Conservation (phyloP, 2,329 filamentous ascomycete genomes). For the Ramichloridium luteum region DNA sequence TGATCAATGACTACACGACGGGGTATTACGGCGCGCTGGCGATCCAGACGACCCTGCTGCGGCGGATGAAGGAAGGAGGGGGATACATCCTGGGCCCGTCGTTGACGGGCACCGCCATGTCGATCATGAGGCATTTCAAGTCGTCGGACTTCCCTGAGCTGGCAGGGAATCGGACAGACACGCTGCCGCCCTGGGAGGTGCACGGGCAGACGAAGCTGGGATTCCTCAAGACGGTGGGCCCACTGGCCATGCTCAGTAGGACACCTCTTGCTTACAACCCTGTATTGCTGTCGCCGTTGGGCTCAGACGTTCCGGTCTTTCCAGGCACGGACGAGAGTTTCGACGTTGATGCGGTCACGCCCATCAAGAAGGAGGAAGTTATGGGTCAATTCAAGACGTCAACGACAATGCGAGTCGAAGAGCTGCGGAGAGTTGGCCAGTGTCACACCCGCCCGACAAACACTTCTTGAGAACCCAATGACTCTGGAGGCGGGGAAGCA, state of each 20-base stretch:
- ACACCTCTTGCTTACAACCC: constrained; percentile 3
- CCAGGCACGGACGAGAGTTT: constrained; percentile 1
- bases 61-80: constrained; percentile 6
- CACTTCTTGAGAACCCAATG: too few relatives aligned
- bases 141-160: constrained; percentile 4
- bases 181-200: constrained; percentile 4
- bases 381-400: background rate
- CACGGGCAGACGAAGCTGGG: constrained; percentile 2
- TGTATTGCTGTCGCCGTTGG: constrained; percentile 4
- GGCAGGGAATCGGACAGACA: background rate
- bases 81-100: constrained; percentile 6
- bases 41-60: constrained; percentile 4
- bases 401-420: background rate
- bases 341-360: constrained; percentile 2
- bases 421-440: too few relatives aligned
- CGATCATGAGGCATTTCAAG: constrained; percentile 6
- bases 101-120: constrained; percentile 5
- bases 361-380: constrained; percentile 5
- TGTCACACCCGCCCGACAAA: too few relatives aligned
- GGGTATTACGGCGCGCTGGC: constrained; percentile 7
- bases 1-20: constrained; percentile 7
- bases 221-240: constrained; percentile 5
- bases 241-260: constrained; percentile 4
- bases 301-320: constrained; percentile 5
- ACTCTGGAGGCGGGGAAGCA: too few relatives aligned